Base-by-base conservation (phyloP, 2,329 filamentous ascomycete genomes). In the Elsinoe batatas region DNA sequence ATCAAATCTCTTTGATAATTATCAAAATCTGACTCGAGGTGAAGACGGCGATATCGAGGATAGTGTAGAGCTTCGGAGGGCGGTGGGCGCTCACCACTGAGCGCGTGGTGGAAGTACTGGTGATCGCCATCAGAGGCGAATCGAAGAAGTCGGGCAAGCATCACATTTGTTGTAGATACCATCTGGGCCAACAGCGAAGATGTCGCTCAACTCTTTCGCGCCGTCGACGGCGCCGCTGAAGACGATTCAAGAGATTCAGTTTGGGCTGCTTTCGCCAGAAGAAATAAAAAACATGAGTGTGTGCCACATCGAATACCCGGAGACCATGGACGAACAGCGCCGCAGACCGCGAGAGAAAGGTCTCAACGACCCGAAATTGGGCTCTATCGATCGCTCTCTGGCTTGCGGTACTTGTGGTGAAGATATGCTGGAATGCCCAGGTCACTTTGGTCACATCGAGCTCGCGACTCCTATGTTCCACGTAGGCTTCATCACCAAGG, bases 251-350 rank as follows among this genome's bases (percentile, higher is more conserved):
- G 94, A 98, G 80, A 95, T 98, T 66, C 94, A 98, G 79, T 98
- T 98, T 70, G 93, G 93, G 69, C 82, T 98, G 69, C 82, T 98
- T 73, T 95, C 93, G 35, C 93, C 93, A 22, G 93, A 98, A 71
- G 94, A 98, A 77, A 95, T 97, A 74, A 97, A 98, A 79, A 91
- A 87, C 67, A 94, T 97, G 89, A 96, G 91, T 74, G 91, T 97
- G 61, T 87, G 85, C 64, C 88, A 95, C 71, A 91, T 98, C 70
- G 81, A 93, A 71, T 97, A 96, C 69, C 91, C 93, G n/a, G 93
- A 98, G 77, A 97, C 93, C 26, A 96, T 98, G 93, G 93, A 98
- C 69, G 93, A 98, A 73, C 86, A 86, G 71, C 87, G 91, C 67
- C 85, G 88, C 63, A 88, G 88, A 70, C 93, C 93, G 61, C 89